Percentiles rank a stretch among this genome's conserved stretches.
Conservation (phyloP, 306 rosid genomes). For the Fragaria vesca region DNA sequence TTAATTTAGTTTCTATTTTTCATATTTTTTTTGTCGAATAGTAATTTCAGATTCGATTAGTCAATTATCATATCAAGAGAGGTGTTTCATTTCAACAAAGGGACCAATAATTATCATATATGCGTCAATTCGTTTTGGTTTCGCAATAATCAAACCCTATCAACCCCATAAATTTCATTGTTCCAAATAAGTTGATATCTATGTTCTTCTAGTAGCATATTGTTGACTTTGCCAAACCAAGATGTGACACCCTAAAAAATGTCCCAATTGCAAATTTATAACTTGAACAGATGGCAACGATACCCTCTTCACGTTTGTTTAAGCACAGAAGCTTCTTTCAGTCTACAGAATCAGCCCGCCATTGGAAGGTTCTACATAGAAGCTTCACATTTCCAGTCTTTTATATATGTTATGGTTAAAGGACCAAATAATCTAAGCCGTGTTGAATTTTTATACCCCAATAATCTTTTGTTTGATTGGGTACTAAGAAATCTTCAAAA, state of each 20-base stretch:
- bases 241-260: neutral
- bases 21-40: neutral
- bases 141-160: neutral
- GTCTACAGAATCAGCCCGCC: neutral
- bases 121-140: neutral
- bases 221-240: conserved; percentile 7
- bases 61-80: neutral
- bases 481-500: conserved; percentile 14
- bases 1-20: neutral
- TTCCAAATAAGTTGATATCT: no score
- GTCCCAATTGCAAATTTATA: neutral
- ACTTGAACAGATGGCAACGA: neutral
- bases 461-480: neutral
- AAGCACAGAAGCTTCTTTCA: neutral
- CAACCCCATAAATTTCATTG: neutral
- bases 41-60: neutral
- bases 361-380: neutral
- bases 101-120: neutral
- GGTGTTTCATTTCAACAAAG: neutral
- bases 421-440: neutral
- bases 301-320: neutral
- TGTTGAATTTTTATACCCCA: neutral
- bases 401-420: neutral
- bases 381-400: neutral
- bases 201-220: neutral